phyloP scores from a whole-genome alignment of 2,329 filamentous ascomycete genomes.

The Nigrospora oryzae region DNA sequence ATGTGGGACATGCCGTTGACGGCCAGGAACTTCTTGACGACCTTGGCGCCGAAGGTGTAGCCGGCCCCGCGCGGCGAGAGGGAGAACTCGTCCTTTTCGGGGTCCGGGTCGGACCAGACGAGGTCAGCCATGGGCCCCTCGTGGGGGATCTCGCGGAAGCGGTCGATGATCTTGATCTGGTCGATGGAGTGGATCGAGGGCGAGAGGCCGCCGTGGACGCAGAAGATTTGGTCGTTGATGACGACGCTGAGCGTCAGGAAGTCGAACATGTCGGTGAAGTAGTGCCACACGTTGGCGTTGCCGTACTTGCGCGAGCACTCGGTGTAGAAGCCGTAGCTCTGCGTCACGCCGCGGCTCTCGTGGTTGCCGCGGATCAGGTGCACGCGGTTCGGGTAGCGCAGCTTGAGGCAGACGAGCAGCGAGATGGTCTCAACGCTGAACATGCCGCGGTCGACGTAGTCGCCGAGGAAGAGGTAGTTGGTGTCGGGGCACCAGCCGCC shows the following conservation, averaged over 20 bases:
- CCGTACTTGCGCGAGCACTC: conserved; percentile 98
- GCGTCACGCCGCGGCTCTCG: conserved; percentile 93
- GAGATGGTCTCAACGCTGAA: conserved; percentile 99
- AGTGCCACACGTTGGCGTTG: conserved; percentile 98
- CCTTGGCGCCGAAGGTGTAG: conserved; percentile 95
- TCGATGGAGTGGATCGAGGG: conserved; percentile 96
- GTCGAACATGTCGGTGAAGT: conserved; percentile 99
- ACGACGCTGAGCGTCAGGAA: conserved; percentile 94
- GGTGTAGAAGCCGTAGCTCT: conserved; percentile 98
- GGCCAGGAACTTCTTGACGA: conserved; percentile 95
- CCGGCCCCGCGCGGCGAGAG: conserved; percentile 88
- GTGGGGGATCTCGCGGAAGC: conserved; percentile 96
- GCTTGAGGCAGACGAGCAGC: conserved; percentile 90
- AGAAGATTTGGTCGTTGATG: conserved; percentile 98
- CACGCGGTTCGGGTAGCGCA: conserved; percentile 92
- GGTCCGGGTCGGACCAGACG: conserved; percentile 96
- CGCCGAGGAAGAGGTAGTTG: conserved; percentile 97
- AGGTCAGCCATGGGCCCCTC: conserved; percentile 99
- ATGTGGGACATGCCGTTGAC: conserved; percentile 99
- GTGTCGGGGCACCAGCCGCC: conserved; percentile 96
- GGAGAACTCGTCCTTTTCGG: conserved; percentile 95
- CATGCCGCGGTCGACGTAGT: conserved; percentile 96
- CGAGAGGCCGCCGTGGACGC: conserved; percentile 85
- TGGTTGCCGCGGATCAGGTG: conserved; percentile 97
- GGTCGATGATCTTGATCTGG: conserved; percentile 99